phyloP scores from a whole-genome alignment of 495 filamentous ascomycete genomes.

The Aspergillus saccharolyticus region DNA sequence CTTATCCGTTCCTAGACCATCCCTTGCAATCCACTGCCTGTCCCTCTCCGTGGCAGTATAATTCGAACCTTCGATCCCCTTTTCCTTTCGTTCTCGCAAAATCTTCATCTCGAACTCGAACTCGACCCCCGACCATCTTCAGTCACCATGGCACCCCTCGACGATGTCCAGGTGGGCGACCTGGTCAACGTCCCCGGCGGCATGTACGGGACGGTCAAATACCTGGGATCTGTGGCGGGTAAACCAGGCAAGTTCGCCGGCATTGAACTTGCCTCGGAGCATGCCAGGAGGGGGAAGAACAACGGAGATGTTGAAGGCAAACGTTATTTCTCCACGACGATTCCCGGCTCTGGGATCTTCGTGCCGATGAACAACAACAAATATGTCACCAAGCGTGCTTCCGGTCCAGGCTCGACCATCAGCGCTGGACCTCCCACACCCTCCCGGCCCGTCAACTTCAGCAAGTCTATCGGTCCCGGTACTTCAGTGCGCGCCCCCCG shows the following conservation, averaged over 20 bases:
- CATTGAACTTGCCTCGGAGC: slow-evolving; percentile 83
- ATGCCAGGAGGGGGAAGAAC: slow-evolving; percentile 84
- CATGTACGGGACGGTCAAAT: slow-evolving; percentile 88
- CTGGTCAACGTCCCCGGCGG: slow-evolving; percentile 89
- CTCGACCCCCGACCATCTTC: slow-evolving; percentile 1
- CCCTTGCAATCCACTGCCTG: slow-evolving; percentile 1
- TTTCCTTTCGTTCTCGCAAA: not conserved
- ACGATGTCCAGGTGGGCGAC: slow-evolving; percentile 76
- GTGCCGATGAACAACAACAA: slow-evolving; percentile 80
- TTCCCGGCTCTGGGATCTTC: slow-evolving; percentile 85
- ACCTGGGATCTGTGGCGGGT: slow-evolving; percentile 78
- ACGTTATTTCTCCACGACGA: slow-evolving; percentile 74
- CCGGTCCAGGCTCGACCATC: slow-evolving; percentile 52
- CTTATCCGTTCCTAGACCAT: not conserved
- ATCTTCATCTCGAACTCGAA: not conserved
- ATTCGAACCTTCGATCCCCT: not conserved
- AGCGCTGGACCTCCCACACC: slow-evolving; percentile 56
- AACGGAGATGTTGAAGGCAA: slow-evolving; percentile 89
- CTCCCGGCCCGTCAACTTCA: slow-evolving; percentile 62
- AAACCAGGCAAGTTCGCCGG: slow-evolving; percentile 91
- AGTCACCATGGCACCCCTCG: slow-evolving; percentile 33
- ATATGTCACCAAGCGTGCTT: slow-evolving; percentile 55
- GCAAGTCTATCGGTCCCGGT: slow-evolving; percentile 78
- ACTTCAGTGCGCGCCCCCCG: slow-evolving; percentile 65
- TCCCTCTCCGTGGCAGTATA: not conserved